Evolutionary conservation across 2,329 filamentous ascomycete genomes (phyloP).

Genomic region (Monosporascus sp.): DNA sequence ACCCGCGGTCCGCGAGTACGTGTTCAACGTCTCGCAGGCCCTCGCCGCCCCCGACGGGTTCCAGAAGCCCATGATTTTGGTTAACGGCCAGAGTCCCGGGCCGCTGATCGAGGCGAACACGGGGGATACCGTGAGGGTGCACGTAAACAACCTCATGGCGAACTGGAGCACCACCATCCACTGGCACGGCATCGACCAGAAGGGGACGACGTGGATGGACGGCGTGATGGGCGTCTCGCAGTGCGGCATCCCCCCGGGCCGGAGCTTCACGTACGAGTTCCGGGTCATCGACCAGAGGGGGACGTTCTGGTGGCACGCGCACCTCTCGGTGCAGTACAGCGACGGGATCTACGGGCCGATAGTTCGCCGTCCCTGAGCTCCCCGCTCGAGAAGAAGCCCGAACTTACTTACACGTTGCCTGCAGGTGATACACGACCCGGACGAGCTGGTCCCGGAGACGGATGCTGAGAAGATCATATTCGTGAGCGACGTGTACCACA

Average conservation of each 20-base stretch:
- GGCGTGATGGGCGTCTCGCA: slow-evolving; percentile 58
- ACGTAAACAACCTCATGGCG: slow-evolving; percentile 33
- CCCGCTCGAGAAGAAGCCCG: slow-evolving; percentile 1
- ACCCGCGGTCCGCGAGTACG: slow-evolving; percentile 22
- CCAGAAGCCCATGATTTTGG: slow-evolving; percentile 31
- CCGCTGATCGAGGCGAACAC: slow-evolving; percentile 38
- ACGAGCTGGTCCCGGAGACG: slow-evolving; percentile 21
- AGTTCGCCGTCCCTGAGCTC: slow-evolving; percentile 28
- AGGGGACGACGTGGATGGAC: slow-evolving; percentile 60
- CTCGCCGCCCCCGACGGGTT: slow-evolving; percentile 30
- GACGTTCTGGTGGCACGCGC: slow-evolving; percentile 54
- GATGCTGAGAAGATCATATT: slow-evolving; percentile 33
- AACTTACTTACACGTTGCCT: no score
- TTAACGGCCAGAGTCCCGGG: slow-evolving; percentile 37
- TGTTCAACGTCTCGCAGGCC: slow-evolving; percentile 27
- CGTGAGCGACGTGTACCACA: slow-evolving; percentile 34
- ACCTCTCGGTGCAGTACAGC: slow-evolving; percentile 55
- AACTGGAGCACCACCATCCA: slow-evolving; percentile 50
- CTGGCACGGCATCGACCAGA: slow-evolving; percentile 64
- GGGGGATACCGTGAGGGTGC: slow-evolving; percentile 36
- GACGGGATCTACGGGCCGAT: slow-evolving; percentile 60
- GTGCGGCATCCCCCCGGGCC: slow-evolving; percentile 51
- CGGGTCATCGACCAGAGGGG: slow-evolving; percentile 35
- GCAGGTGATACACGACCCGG: slow-evolving; percentile 31
- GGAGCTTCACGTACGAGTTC: slow-evolving; percentile 56